Evolutionary conservation across 306 rosid genomes (phyloP).

Genomic region (Medicago ruthenica): DNA sequence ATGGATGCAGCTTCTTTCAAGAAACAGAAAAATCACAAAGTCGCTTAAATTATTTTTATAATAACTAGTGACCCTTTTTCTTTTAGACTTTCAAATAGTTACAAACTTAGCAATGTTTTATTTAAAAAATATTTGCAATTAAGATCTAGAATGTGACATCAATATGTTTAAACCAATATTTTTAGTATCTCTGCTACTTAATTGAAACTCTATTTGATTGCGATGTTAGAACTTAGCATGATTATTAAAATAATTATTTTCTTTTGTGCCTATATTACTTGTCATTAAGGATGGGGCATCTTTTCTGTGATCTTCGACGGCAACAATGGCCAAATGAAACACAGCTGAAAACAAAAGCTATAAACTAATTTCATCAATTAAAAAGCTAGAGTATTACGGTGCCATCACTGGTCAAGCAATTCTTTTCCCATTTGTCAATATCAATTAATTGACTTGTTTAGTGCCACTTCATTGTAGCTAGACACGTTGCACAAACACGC

Average conservation of each 20-base stretch:
- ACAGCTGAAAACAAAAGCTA: conserved; percentile 15
- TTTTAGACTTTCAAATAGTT: background rate
- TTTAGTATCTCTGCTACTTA: background rate
- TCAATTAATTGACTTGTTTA: background rate
- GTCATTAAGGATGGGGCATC: conserved; percentile 25
- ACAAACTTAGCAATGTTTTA: background rate
- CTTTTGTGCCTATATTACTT: background rate
- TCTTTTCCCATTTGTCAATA: background rate
- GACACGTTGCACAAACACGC: too few relatives aligned
- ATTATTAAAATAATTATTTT: conserved; percentile 4
- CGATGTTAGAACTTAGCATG: conserved; percentile 1
- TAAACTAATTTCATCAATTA: conserved; percentile 16
- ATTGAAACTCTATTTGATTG: background rate
- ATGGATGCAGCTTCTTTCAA: conserved; percentile 42
- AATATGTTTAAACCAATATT: background rate
- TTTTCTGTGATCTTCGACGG: conserved; percentile 43
- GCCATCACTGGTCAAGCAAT: conserved; percentile 34
- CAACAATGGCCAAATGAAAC: conserved; percentile 40
- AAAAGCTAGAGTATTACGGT: too few relatives aligned
- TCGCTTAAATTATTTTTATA: conserved; percentile 1
- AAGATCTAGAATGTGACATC: background rate
- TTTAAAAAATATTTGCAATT: background rate
- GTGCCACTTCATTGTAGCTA: conserved; percentile 14
- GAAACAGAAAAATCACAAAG: background rate
- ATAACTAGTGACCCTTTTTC: background rate